Conservation (phyloP, 108 stramenopile genomes). For the Stephanodiscus triporus region DNA sequence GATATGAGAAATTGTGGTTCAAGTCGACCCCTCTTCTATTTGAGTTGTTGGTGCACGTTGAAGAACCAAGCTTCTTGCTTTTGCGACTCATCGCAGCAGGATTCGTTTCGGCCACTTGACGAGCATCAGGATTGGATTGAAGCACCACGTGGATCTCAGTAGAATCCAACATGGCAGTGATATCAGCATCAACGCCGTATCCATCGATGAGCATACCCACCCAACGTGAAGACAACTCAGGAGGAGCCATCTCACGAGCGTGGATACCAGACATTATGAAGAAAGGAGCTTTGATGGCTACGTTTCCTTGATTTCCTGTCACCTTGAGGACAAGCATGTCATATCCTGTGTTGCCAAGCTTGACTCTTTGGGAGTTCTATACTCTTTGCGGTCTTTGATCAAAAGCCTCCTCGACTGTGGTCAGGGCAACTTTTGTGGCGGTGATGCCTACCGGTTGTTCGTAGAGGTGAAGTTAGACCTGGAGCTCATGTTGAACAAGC, state of each 20-base stretch:
- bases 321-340: constrained; percentile 38
- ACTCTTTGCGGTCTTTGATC: constrained; percentile 4
- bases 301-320: constrained; percentile 9
- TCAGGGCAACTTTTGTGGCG: constrained; percentile 11
- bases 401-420: constrained; percentile 27
- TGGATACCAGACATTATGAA: constrained; percentile 39
- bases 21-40: constrained; percentile 71
- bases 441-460: constrained; percentile 28
- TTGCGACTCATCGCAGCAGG: too few species aligned
- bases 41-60: too few species aligned
- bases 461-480: constrained; percentile 22
- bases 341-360: constrained; percentile 12
- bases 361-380: constrained; percentile 13
- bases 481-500: constrained; percentile 21
- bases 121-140: constrained; percentile 48
- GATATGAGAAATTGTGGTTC: constrained; percentile 63
- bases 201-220: constrained; percentile 14
- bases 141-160: constrained; percentile 43
- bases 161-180: constrained; percentile 41
- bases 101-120: constrained; percentile 12
- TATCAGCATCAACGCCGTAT: constrained; percentile 43
- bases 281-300: constrained; percentile 7
- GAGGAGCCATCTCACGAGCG: constrained; percentile 46
- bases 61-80: too few species aligned
- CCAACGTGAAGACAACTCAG: constrained; percentile 33